Base-by-base conservation (phyloP, 306 rosid genomes). In the Castanea crenata region DNA sequence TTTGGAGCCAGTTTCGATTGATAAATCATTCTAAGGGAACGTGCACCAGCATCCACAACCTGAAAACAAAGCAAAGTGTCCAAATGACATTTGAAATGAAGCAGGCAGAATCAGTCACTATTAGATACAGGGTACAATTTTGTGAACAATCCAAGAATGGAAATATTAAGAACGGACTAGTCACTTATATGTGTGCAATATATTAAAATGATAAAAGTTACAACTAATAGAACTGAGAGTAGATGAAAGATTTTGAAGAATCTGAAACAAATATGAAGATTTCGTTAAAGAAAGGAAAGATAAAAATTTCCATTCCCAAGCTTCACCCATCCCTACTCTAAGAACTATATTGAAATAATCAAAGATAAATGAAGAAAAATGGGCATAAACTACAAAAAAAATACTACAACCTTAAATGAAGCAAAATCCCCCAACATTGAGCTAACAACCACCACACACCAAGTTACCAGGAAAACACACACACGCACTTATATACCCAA, bases 1-100 rank as follows among this genome's bases (percentile, higher is more conserved):
- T 95, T 95, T 2, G 99, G 99, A 80, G 98, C 97, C n/a, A 86
- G 85, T 80, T 88, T 89, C 3, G 99, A 95, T 75, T 92, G 98
- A 83, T 91, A 95, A 80, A 95, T 88, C 99, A 95, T 95, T 75
- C 89, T 79, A 61, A 95, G 79, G 41, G 99, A 90, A 44, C 99
- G 94, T 3, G 99, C 98, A 78, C 96, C 90, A 0, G 99, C 94
- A 83, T 93, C 94, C 55, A 91, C 94, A 80, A 95, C 92, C 99
- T 93, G 80, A 74, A 82, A 56, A 70, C 75, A 81, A 75, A 75
- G 54, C 64, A 38, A 55, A 46, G 58, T 69, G 29, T 65, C 44
- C 23, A 73, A 56, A 78, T 32, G 51, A 7, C 46, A 74, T 52
- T 71, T 69, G 29, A 35, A 75, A 82, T 63, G 23, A 71, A 84